Conservation (phyloP, 176 grass and related monocot species). For the Carex parvula region DNA sequence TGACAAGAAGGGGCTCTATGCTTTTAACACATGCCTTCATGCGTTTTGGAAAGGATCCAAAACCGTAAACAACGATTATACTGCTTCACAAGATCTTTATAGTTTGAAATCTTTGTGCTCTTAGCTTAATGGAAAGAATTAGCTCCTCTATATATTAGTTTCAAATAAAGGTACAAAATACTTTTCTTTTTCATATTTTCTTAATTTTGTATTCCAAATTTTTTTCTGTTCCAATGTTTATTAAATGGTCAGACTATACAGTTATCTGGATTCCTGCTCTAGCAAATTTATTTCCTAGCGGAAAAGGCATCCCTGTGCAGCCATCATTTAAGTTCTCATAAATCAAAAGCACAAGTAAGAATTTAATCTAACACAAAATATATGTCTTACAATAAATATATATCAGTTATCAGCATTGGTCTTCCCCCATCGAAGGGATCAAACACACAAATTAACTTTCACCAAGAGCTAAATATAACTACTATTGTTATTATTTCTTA, state of each 20-base stretch:
- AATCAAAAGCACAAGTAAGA: background rate
- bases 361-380: background rate
- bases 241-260: background rate
- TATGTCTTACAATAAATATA: background rate
- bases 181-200: background rate
- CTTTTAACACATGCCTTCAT: slow-evolving; percentile 46
- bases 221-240: background rate
- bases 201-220: background rate
- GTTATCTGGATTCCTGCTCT: background rate
- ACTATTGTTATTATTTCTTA: background rate
- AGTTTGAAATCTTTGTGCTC: background rate
- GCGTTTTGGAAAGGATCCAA: slow-evolving; percentile 54
- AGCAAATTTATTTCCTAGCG: background rate
- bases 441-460: slow-evolving; percentile 1
- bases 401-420: background rate
- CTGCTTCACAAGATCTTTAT: background rate
- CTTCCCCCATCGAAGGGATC: background rate
- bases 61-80: background rate
- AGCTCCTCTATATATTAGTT: background rate
- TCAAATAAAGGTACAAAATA: background rate
- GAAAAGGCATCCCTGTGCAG: background rate
- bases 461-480: background rate
- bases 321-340: background rate
- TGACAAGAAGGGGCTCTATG: slow-evolving; percentile 41
- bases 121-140: background rate